phyloP scores from a whole-genome alignment of 2,329 filamentous ascomycete genomes.

The Plectosphaerella cucumerina region DNA sequence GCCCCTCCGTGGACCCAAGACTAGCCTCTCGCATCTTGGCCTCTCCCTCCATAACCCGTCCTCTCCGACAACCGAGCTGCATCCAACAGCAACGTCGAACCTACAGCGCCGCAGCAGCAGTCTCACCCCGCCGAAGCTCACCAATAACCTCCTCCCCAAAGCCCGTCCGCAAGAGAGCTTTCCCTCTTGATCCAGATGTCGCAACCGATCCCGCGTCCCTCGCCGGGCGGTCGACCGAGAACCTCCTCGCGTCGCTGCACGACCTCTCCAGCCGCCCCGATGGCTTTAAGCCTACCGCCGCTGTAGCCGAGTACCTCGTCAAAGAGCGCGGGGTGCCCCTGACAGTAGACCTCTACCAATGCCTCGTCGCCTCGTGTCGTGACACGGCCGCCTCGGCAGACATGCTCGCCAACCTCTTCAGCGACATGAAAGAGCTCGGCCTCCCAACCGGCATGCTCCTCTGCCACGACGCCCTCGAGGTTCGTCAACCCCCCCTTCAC shows the following conservation, averaged over 20 bases:
- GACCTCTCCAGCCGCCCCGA: slow-evolving; percentile 29
- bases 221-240: neutral
- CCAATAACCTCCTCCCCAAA: too few relatives aligned
- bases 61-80: neutral
- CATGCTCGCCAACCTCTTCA: slow-evolving; percentile 58
- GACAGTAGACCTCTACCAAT: slow-evolving; percentile 63
- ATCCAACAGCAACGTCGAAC: too few relatives aligned
- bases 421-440: slow-evolving; percentile 62
- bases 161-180: too few relatives aligned
- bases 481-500: slow-evolving; percentile 24
- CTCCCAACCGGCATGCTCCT: slow-evolving; percentile 59
- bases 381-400: slow-evolving; percentile 63
- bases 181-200: too few relatives aligned
- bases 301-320: slow-evolving; percentile 56
- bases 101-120: too few relatives aligned
- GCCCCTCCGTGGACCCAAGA: slow-evolving; percentile 46
- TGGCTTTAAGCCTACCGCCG: slow-evolving; percentile 31
- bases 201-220: too few relatives aligned
- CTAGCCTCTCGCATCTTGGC: slow-evolving; percentile 27
- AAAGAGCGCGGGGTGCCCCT: slow-evolving; percentile 48
- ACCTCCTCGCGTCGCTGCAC: slow-evolving; percentile 28
- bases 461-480: slow-evolving; percentile 69
- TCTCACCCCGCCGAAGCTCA: too few relatives aligned
- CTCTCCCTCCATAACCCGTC: slow-evolving; percentile 13
- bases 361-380: slow-evolving; percentile 68